phyloP scores from a whole-genome alignment of 148 eudicot species.

The Nepenthes gracilis region DNA sequence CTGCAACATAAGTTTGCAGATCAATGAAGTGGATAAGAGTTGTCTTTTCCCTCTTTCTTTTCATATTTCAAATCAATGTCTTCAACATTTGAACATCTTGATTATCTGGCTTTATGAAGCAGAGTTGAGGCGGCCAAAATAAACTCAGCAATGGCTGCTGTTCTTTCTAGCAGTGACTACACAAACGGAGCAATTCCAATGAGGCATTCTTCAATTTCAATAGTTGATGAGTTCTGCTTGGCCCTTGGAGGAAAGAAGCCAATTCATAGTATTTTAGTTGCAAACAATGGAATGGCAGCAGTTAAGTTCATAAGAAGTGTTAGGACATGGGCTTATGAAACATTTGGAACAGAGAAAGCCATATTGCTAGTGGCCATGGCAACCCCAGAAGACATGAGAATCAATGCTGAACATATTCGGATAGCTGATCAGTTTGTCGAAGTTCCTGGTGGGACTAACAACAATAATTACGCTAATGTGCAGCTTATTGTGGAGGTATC shows the following conservation, averaged over 20 bases:
- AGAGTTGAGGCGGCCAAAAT: constrained; percentile 25
- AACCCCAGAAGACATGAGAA: constrained; percentile 98
- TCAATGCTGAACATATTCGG: constrained; percentile 94
- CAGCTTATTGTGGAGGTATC: constrained; percentile 95
- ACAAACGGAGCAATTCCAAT: constrained; percentile 42
- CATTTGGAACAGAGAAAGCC: constrained; percentile 96
- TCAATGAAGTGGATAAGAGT: no score
- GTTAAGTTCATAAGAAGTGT: constrained; percentile 93
- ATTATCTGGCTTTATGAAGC: constrained; percentile 12
- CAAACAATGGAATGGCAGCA: constrained; percentile 99
- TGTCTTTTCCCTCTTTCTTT: no score
- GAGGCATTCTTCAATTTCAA: constrained; percentile 33
- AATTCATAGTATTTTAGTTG: constrained; percentile 83
- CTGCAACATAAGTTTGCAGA: no score
- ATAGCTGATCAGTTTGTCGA: constrained; percentile 98
- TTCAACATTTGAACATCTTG: constrained; percentile 2
- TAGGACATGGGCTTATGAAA: constrained; percentile 91
- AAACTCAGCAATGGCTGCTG: constrained; percentile 21
- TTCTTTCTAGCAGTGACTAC: constrained; percentile 28
- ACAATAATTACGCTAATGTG: constrained; percentile 97
- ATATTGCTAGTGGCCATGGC: constrained; percentile 98
- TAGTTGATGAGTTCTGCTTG: constrained; percentile 67
- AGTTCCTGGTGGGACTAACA: constrained; percentile 99
- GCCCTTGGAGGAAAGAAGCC: constrained; percentile 83
- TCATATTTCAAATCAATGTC: background rate